Percentiles rank a stretch among this genome's conserved stretches.
phyloP scores from a whole-genome alignment of 768 basidiomycete genomes.

The Boletus reticulatus region DNA sequence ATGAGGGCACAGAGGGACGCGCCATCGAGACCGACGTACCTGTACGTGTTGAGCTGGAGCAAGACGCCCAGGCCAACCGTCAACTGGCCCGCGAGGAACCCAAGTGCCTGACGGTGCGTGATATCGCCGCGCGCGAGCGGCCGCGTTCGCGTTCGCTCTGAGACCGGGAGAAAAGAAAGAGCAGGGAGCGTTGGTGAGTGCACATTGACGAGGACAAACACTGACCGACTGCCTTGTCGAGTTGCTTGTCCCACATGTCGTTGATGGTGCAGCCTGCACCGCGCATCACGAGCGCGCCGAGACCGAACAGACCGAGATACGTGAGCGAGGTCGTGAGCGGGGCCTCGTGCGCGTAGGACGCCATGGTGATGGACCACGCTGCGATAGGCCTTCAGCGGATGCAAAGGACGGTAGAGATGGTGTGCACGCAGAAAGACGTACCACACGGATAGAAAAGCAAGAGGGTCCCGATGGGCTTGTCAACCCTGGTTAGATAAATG shows the following conservation, averaged over 20 bases:
- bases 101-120: slow-evolving; percentile 67
- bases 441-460: slow-evolving; percentile 94
- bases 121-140: slow-evolving; percentile 87
- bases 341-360: slow-evolving; percentile 72
- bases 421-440: slow-evolving; percentile 38
- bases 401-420: neutral
- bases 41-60: slow-evolving; percentile 92
- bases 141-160: slow-evolving; percentile 83
- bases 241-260: slow-evolving; percentile 95
- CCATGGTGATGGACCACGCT: slow-evolving; percentile 99
- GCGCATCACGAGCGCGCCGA: slow-evolving; percentile 93
- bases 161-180: neutral
- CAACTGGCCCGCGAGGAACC: slow-evolving; percentile 81
- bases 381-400: neutral
- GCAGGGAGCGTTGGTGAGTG: neutral
- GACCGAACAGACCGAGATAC: slow-evolving; percentile 80
- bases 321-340: slow-evolving; percentile 68
- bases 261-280: slow-evolving; percentile 99
- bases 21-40: slow-evolving; percentile 41
- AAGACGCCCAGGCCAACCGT: slow-evolving; percentile 80
- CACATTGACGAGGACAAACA: neutral
- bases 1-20: neutral
- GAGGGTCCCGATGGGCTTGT: slow-evolving; percentile 95
- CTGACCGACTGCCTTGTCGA: slow-evolving; percentile 89
- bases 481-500: slow-evolving; percentile 80